Conservation (phyloP, 2,329 filamentous ascomycete species). For the Talaromyces amestolkiae region DNA sequence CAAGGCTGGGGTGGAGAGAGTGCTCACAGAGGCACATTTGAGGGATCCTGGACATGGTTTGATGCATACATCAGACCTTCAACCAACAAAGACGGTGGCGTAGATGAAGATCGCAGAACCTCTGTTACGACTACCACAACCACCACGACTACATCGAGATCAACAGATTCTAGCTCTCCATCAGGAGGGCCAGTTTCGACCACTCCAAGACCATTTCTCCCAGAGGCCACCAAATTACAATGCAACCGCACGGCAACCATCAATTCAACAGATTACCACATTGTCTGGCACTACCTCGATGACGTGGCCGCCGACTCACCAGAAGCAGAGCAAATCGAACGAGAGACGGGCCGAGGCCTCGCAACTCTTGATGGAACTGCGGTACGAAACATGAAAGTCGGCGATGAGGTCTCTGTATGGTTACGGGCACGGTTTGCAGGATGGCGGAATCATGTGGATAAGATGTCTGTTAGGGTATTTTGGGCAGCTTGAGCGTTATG, state of each 20-base stretch:
- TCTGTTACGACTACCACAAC: neutral
- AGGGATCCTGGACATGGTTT: conserved; percentile 40
- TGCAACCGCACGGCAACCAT: conserved; percentile 28
- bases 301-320: conserved; percentile 29
- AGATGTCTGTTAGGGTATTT: conserved; percentile 33
- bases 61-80: conserved; percentile 33
- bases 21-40: conserved; percentile 25
- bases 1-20: conserved; percentile 33
- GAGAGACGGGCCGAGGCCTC: conserved; percentile 32
- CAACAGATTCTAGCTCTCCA: conserved; percentile 16
- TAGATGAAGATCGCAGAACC: neutral
- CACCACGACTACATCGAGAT: neutral
- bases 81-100: neutral
- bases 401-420: conserved; percentile 40
- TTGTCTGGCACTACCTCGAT: conserved; percentile 40
- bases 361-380: conserved; percentile 36
- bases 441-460: conserved; percentile 37
- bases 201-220: conserved; percentile 30
- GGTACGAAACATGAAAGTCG: conserved; percentile 35
- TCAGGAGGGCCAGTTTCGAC: neutral
- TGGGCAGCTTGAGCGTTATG: conserved; percentile 29
- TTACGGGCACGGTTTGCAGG: conserved; percentile 37
- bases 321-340: conserved; percentile 34
- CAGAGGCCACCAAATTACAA: conserved; percentile 32
- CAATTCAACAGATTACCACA: conserved; percentile 26